Evolutionary conservation across 768 basidiomycete species (phyloP).

Genomic region (Mycena metata): DNA sequence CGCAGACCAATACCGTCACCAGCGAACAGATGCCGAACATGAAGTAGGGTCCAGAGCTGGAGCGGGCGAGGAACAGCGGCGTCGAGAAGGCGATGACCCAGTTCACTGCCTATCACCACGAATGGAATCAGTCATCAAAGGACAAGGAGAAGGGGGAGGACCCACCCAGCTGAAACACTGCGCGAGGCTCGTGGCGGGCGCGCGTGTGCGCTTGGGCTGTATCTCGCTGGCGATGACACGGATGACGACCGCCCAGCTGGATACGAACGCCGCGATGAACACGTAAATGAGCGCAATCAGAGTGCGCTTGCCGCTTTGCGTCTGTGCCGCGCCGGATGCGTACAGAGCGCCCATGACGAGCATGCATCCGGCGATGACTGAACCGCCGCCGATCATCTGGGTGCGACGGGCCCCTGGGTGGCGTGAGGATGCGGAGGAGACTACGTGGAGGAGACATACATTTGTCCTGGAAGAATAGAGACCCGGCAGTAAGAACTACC

Average conservation of each 20-base stretch:
- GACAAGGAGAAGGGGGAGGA: not conserved
- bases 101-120: constrained; percentile 54
- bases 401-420: constrained; percentile 47
- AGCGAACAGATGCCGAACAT: constrained; percentile 55
- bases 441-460: constrained; percentile 41
- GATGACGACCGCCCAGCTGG: constrained; percentile 59
- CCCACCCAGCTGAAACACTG: constrained; percentile 59
- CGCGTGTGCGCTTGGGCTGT: constrained; percentile 61
- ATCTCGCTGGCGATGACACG: constrained; percentile 61
- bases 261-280: constrained; percentile 58
- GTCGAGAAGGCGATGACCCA: constrained; percentile 60
- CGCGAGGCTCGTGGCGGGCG: constrained; percentile 56
- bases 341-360: constrained; percentile 61
- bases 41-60: constrained; percentile 62
- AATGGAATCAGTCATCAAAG: constrained; percentile 27
- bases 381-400: constrained; percentile 59
- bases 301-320: constrained; percentile 51
- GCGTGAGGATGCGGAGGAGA: not conserved
- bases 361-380: constrained; percentile 53
- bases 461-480: constrained; percentile 56
- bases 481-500: constrained; percentile 53
- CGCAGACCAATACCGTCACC: constrained; percentile 54
- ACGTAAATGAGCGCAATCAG: constrained; percentile 63
- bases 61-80: constrained; percentile 59
- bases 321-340: constrained; percentile 50